Base-by-base conservation (phyloP, 148 eudicot species). In the Heliamphora exappendiculata region DNA sequence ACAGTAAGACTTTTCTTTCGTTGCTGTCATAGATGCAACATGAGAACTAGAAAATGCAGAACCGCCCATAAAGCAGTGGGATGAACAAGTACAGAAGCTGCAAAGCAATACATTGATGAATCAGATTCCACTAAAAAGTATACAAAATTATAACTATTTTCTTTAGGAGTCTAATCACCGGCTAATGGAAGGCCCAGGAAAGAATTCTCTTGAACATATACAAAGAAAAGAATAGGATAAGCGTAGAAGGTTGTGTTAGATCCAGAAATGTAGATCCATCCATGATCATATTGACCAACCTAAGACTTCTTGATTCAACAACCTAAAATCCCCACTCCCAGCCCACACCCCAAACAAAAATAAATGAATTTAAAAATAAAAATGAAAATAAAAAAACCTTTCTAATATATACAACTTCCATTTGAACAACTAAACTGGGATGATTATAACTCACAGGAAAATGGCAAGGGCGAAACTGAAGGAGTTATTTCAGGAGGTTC, bases 391-490 rank as follows among this genome's bases (percentile, higher is more conserved):
- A 13, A 24, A 45, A 41, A 69, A 19, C n/a, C n/a, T n/a, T n/a
- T n/a, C n/a, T n/a, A n/a, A n/a, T n/a, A n/a, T n/a, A n/a, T n/a
- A n/a, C 44, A 36, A 37, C 19, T 20, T 50, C 47, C 31, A 22
- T 22, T 16, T 26, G 36, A 76, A 3, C n/a, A 42, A 66, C 42
- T 10, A 69, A 55, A 62, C 17, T 58, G 24, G 33, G 33, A 67
- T 75, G 70, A 57, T 67, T 50, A 5, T 3, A 39, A 94, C 98
- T 95, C 76, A 95, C 98, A 89, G 83, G 91, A 81, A 85, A 90
- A 84, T 54, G 88, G 87, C n/a, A 68, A 79, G 8, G 86, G 85
- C 67, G 91, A 86, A 70, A 78, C 73, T 29, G 87, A 72, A 47
- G 92, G 87, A 78, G 81, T 49, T 72, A 64, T 81, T 54, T 87